Conservation (phyloP, 2,329 filamentous ascomycete species). For the Paraphoma chrysanthemicola region DNA sequence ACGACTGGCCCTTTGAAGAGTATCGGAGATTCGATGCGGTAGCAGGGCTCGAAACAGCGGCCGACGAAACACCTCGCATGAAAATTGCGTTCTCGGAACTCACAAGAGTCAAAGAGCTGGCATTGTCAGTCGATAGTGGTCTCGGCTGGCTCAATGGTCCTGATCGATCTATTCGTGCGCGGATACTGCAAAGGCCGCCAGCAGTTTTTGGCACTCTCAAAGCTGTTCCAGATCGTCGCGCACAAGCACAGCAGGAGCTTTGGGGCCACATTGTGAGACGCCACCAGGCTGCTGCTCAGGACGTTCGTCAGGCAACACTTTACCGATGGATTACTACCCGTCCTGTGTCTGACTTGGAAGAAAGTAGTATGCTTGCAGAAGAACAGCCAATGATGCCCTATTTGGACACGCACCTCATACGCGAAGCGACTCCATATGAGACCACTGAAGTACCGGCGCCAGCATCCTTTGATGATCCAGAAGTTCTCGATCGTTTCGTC, state of each 20-base stretch:
- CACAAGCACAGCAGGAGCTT: conserved; percentile 44
- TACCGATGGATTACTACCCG: conserved; percentile 32
- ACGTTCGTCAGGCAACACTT: conserved; percentile 37
- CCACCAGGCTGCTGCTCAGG: conserved; percentile 23
- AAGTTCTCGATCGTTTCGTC: conserved; percentile 27
- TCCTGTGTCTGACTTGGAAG: conserved; percentile 18
- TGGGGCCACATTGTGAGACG: conserved; percentile 42
- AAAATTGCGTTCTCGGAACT: conserved; percentile 66
- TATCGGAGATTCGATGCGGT: conserved; percentile 67
- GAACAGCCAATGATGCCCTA: conserved; percentile 38
- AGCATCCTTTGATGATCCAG: conserved; percentile 28
- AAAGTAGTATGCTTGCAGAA: conserved; percentile 14
- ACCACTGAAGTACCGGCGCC: conserved; percentile 22
- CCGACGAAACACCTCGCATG: conserved; percentile 69
- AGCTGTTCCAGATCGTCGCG: conserved; percentile 46
- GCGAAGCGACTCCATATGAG: conserved; percentile 33
- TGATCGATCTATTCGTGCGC: conserved; percentile 60
- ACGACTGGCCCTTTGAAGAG: conserved; percentile 67
- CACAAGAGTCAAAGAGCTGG: conserved; percentile 65
- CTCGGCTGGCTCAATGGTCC: conserved; percentile 72
- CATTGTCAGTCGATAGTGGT: conserved; percentile 70
- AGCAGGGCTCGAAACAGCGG: conserved; percentile 66
- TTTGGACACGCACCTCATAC: conserved; percentile 35
- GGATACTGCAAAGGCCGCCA: conserved; percentile 52
- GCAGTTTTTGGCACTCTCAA: conserved; percentile 56